phyloP scores from a whole-genome alignment of 2,329 filamentous ascomycete species.

The Neopestalotiopsis sp. region DNA sequence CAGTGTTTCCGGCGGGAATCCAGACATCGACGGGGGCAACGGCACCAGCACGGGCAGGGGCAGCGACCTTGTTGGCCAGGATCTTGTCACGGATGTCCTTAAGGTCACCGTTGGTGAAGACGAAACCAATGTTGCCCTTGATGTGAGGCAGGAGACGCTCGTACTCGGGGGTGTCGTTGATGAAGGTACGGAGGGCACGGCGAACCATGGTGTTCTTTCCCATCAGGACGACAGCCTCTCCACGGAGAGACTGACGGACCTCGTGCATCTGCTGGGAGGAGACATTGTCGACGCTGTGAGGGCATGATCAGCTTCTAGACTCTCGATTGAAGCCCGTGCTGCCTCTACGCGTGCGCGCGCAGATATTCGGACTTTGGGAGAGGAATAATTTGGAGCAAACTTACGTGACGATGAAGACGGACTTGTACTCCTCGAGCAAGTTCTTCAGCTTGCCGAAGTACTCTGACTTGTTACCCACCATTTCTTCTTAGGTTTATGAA shows the following conservation, averaged over 20 bases:
- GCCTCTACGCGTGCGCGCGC: background rate
- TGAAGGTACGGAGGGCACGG: conserved; percentile 95
- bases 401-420: conserved; percentile 89
- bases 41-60: conserved; percentile 97
- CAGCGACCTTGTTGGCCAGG: conserved; percentile 94
- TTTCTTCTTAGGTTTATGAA: conserved; percentile 78
- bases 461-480: conserved; percentile 94
- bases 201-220: conserved; percentile 99
- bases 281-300: conserved; percentile 87
- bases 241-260: conserved; percentile 91
- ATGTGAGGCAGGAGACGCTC: conserved; percentile 96
- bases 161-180: conserved; percentile 91
- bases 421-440: conserved; percentile 95
- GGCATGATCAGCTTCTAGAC: background rate
- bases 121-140: conserved; percentile 98
- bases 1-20: conserved; percentile 97
- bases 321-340: background rate
- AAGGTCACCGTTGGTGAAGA: conserved; percentile 98
- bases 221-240: conserved; percentile 95
- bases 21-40: conserved; percentile 92
- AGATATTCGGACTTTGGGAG: background rate
- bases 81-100: conserved; percentile 94
- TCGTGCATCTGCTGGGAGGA: conserved; percentile 99
- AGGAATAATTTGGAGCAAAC: conserved; percentile 23
- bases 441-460: conserved; percentile 99